A percentile compares a stretch with the other conserved stretches of the same genome.
phyloP scores from a whole-genome alignment of 1,139 yeast species.

The Kluyveromyces sp. region DNA sequence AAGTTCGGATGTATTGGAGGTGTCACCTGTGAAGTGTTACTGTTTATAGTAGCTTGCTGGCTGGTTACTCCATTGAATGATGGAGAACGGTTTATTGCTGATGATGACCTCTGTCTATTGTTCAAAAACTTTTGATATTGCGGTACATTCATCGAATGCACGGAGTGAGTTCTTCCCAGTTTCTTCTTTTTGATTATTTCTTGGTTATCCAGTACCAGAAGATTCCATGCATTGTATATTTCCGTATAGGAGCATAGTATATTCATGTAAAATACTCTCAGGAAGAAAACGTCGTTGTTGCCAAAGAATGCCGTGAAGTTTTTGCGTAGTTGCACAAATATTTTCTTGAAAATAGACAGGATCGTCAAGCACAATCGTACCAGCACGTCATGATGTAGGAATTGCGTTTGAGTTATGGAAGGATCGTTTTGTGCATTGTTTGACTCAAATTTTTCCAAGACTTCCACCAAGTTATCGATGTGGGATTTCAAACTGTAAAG shows the following conservation, averaged over 20 bases:
- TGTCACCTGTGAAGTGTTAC: not conserved
- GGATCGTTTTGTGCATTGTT: conserved; percentile 25
- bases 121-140: conserved; percentile 6
- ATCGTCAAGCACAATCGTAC: conserved; percentile 33
- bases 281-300: conserved; percentile 58
- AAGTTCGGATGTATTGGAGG: conserved; percentile 5
- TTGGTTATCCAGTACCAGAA: conserved; percentile 36
- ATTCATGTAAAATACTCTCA: conserved; percentile 66
- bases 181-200: conserved; percentile 10
- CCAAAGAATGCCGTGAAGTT: conserved; percentile 42
- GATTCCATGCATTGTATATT: conserved; percentile 61
- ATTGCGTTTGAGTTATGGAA: not conserved
- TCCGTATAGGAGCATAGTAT: conserved; percentile 71
- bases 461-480: conserved; percentile 52
- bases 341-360: conserved; percentile 40
- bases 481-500: conserved; percentile 51
- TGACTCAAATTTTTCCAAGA: conserved; percentile 50
- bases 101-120: conserved; percentile 6
- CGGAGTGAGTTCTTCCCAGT: conserved; percentile 11
- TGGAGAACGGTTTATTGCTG: conserved; percentile 8
- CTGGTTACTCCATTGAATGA: not conserved
- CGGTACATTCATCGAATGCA: conserved; percentile 1
- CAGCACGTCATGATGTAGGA: conserved; percentile 30
- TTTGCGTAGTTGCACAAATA: conserved; percentile 42
- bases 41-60: not conserved